These are phyloP conservation scores for Kwoniella sp. DNA, from an alignment of 768 basidiomycete species.

Conservation along the genomic window DNA sequence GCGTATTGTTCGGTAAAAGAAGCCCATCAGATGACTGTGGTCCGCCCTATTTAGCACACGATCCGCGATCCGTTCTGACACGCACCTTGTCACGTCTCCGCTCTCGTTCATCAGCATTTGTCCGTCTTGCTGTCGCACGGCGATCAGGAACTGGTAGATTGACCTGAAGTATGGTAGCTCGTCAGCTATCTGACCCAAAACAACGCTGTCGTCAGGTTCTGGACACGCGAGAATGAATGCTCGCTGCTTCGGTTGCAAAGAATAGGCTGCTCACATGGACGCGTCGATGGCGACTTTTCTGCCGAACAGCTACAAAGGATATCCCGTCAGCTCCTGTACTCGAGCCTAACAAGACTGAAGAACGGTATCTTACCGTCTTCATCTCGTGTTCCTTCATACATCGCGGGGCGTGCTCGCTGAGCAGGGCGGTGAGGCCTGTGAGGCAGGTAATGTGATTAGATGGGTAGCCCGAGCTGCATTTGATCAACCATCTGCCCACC, in stretches of 20 bases:
- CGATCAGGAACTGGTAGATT: conserved; percentile 80
- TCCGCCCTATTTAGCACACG: background rate
- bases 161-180: conserved; percentile 21
- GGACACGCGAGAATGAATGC: no score
- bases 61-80: background rate
- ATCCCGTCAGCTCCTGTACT: background rate
- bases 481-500: conserved; percentile 43
- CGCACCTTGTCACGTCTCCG: conserved; percentile 84
- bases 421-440: conserved; percentile 69
- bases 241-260: no score
- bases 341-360: background rate
- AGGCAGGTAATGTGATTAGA: background rate
- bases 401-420: conserved; percentile 83
- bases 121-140: conserved; percentile 91
- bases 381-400: conserved; percentile 84
- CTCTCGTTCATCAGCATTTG: conserved; percentile 96
- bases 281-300: conserved; percentile 99
- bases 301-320: conserved; percentile 65
- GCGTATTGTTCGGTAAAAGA: conserved; percentile 94
- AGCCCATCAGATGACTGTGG: conserved; percentile 86
- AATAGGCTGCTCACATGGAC: conserved; percentile 46
- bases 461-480: background rate
- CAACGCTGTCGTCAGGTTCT: no score
- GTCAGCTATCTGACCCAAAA: background rate
- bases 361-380: conserved; percentile 58